These are phyloP conservation scores for Grosmannia huntii DNA, from an alignment of 2,329 filamentous ascomycete genomes.

Conservation along the genomic window DNA sequence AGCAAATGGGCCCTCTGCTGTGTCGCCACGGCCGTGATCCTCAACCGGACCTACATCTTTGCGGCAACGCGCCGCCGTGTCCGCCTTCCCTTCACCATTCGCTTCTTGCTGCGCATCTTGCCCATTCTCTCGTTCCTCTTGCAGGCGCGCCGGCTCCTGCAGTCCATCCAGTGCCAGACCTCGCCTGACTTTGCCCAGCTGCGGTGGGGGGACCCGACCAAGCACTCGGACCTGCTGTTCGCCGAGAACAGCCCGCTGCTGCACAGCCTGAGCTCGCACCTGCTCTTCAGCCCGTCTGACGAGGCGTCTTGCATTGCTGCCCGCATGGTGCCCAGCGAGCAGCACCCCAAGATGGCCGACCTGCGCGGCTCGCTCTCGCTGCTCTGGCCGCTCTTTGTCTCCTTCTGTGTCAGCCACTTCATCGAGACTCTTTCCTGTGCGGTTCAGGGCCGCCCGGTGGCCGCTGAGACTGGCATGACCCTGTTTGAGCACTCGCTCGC, in stretches of 20 bases:
- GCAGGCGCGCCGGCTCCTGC: constrained; percentile 59
- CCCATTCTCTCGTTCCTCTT: constrained; percentile 58
- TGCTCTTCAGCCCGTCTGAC: constrained; percentile 65
- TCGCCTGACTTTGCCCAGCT: constrained; percentile 56
- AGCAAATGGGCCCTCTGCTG: constrained; percentile 88
- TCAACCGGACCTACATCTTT: constrained; percentile 90
- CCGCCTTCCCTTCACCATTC: constrained; percentile 59
- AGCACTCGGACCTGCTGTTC: constrained; percentile 56
- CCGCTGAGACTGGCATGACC: constrained; percentile 88
- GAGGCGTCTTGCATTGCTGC: constrained; percentile 62
- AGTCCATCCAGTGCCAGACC: constrained; percentile 87
- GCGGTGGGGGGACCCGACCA: constrained; percentile 56
- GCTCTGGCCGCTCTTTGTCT: constrained; percentile 63
- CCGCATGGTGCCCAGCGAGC: constrained; percentile 51
- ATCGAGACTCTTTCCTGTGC: constrained; percentile 81
- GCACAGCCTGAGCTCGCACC: constrained; percentile 55
- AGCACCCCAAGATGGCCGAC: constrained; percentile 35
- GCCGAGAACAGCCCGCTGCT: constrained; percentile 56
- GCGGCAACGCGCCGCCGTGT: constrained; percentile 75
- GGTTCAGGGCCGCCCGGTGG: constrained; percentile 66
- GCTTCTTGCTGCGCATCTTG: constrained; percentile 55
- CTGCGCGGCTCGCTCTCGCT: constrained; percentile 66
- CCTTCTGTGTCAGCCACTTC: constrained; percentile 65
- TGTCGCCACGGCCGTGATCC: constrained; percentile 69
- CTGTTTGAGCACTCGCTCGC: constrained; percentile 92